phyloP scores from a whole-genome alignment of 2,329 filamentous ascomycete genomes.

The Hirsutella thompsonii region DNA sequence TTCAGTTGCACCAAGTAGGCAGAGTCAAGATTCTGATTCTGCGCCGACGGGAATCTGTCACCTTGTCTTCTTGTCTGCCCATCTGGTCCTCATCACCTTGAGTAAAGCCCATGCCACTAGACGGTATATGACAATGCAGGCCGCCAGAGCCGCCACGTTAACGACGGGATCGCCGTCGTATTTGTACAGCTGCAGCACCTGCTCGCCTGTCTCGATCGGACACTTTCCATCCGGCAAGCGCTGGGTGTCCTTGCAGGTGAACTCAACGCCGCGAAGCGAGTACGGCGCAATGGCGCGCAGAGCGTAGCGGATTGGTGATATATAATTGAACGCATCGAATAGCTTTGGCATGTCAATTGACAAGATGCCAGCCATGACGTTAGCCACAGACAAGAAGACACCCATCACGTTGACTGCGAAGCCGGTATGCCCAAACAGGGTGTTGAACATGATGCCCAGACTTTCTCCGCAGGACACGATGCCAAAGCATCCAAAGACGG shows the following conservation, averaged over 20 bases:
- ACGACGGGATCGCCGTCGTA: constrained; percentile 47
- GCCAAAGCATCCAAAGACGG: constrained; percentile 57
- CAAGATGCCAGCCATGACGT: constrained; percentile 59
- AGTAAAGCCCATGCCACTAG: constrained; percentile 48
- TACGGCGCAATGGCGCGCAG: constrained; percentile 55
- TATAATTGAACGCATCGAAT: constrained; percentile 56
- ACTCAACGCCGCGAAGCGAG: constrained; percentile 44
- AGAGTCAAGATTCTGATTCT: background rate
- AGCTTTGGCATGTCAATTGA: constrained; percentile 56
- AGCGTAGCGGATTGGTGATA: constrained; percentile 59
- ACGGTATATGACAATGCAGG: constrained; percentile 52
- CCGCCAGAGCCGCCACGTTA: constrained; percentile 50
- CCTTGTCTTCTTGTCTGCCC: constrained; percentile 21
- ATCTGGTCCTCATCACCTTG: constrained; percentile 38
- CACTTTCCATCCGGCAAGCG: constrained; percentile 47
- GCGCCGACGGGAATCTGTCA: background rate
- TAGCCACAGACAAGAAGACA: constrained; percentile 56
- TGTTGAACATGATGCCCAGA: constrained; percentile 70
- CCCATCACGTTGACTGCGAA: constrained; percentile 65
- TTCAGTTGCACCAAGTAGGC: too few relatives aligned
- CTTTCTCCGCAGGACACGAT: constrained; percentile 65
- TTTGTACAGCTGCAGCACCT: constrained; percentile 56
- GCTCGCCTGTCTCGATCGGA: constrained; percentile 49
- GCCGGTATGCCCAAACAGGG: constrained; percentile 58
- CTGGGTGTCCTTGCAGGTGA: constrained; percentile 51